phyloP scores from a whole-genome alignment of 2,329 filamentous ascomycete species.

The Aspergillus sp. region DNA sequence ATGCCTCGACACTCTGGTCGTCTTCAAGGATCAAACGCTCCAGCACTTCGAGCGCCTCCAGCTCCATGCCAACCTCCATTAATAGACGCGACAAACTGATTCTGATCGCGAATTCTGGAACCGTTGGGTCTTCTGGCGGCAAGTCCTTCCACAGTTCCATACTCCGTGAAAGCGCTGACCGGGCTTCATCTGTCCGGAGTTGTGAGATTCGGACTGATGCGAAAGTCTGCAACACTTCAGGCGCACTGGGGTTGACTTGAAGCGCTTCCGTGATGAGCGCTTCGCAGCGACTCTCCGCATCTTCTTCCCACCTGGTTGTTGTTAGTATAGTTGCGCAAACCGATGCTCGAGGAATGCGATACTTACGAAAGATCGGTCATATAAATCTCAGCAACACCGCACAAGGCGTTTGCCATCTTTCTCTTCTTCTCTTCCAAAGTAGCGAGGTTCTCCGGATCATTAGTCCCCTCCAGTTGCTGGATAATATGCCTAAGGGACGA shows the following conservation, averaged over 20 bases:
- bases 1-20: constrained; percentile 88
- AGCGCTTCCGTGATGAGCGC: constrained; percentile 83
- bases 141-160: constrained; percentile 77
- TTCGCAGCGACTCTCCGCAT: constrained; percentile 86
- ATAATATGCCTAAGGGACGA: constrained; percentile 66
- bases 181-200: constrained; percentile 68
- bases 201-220: constrained; percentile 93
- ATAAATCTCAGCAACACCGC: constrained; percentile 91
- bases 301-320: constrained; percentile 60
- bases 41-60: constrained; percentile 75
- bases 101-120: constrained; percentile 80
- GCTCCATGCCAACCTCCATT: constrained; percentile 83
- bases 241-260: constrained; percentile 68
- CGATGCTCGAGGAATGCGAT: not conserved
- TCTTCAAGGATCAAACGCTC: constrained; percentile 81
- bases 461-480: constrained; percentile 51
- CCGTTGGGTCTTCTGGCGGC: constrained; percentile 59
- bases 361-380: constrained; percentile 91
- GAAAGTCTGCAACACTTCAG: constrained; percentile 91
- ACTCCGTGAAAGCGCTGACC: constrained; percentile 69
- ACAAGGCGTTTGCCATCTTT: constrained; percentile 85
- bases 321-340: constrained; percentile 7
- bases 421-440: constrained; percentile 63
- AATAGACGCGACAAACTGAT: constrained; percentile 78
- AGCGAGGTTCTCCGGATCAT: constrained; percentile 30